Base-by-base conservation (phyloP, 2,329 filamentous ascomycete species). In the Trichoderma koningii region DNA sequence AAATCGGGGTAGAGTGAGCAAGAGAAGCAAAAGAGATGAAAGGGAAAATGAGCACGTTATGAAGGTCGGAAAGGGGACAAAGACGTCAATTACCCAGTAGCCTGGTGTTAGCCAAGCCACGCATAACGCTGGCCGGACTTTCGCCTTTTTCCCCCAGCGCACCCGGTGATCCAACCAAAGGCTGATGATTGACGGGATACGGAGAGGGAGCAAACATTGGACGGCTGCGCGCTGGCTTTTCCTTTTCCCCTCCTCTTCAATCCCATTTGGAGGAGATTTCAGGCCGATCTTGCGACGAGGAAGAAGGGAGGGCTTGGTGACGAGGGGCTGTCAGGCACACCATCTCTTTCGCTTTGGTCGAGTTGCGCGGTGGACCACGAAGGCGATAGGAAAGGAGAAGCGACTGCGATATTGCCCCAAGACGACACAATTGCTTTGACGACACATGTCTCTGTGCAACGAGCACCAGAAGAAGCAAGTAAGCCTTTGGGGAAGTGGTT, bases 301-400 rank as follows among this genome's bases (percentile, higher is more conserved):
- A 28, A 42, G 61, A 55, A 14, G 5, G 12, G 12, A 38, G 34
- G 34, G 7, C 10, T 38, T 38, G 34, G 34, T 38, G 34, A 38
- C 34, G 61, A 56, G 61, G 61, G 61, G 61, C 52, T 52, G 61
- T 44, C 61, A 63, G 41, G 59, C 59, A 47, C 50, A 55, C 59
- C 50, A 15, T 61, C 57, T 38, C 28, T 55, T 21, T 28, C 14
- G 34, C 42, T 38, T 23, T 21, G 59, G 14, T 41, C 30, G 30
- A 26, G 38, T 51, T 28, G 42, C 44, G 23, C 38, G 19, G 21
- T n/a, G 23, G 30, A 42, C 9, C 12, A 23, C 21, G 42, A 28
- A n/a, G 28, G 2, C 12, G 45, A 42, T 48, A 28, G 3, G 2
- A 30, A 41, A 19, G 45, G 17, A 14, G 47, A 15, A n/a, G 23